Evolutionary conservation across 176 grass and related monocot genomes (phyloP), one percentile per base, ranked within the genome.

Genomic region (Calamus simplicifolius): DNA sequence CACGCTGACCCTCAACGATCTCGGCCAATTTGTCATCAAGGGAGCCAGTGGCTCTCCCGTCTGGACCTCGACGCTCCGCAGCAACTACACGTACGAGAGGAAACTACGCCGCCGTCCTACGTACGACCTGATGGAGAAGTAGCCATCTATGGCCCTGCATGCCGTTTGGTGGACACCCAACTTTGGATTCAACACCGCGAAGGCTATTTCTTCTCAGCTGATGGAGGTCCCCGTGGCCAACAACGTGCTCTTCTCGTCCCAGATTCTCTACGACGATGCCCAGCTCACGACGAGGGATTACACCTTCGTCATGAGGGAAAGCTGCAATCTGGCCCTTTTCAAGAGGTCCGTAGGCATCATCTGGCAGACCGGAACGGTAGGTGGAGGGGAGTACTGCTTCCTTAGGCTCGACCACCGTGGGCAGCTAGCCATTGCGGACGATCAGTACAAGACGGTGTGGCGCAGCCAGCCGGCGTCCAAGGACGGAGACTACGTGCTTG

Each of bases 201-300:
- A 2, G 2, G 35, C 35, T 43, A 1, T 13, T 12, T 43, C 35
- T 43, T 12, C 35, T 43, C 35, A 13, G 35, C 2, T 12, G 35
- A 43, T 13, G 35, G 35, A 43, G 10, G 35, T 43, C 0, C 35
- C 35, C 2, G 12, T 26, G 35, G 56, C 4, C 23, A 29, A 4
- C 21, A 59, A 59, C 56, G 6, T 59, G 35, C 16, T 70, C 25
- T 70, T 70, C 68, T 70, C 68, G 16, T 25, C 16, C 13, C 38
- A 70, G 56, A 29, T 27, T 4, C 38, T 70, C 15, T 2, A 19
- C 23, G 68, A 58, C 16, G 50, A 51, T 6, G 25, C 16, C 25
- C 8, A 59, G 25, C 54, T 51, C 3, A 17, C 13, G 56, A 49
- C 38, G 31, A 58, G 68, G 68, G 56, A 29, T 25, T 58, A 59